These are phyloP conservation scores for Agroathelia rolfsii DNA, from an alignment of 1,284 basidiomycete genomes.

Conservation along the genomic window DNA sequence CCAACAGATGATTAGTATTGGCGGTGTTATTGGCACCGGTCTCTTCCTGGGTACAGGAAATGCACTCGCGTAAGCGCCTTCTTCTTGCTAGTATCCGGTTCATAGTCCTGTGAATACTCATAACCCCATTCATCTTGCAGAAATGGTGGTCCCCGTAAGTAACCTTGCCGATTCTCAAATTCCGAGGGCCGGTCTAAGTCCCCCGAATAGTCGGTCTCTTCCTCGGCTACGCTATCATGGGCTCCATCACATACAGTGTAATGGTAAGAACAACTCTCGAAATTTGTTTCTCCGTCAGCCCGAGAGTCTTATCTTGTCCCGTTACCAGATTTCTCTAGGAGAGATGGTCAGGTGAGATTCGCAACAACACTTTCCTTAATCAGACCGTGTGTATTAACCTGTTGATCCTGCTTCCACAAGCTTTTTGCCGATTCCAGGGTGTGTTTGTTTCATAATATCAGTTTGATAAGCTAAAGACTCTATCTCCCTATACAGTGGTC, in stretches of 20 bases:
- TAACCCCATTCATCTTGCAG: constrained; percentile 35
- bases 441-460: constrained; percentile 23
- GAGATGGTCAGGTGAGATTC: constrained; percentile 66
- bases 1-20: constrained; percentile 29
- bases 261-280: constrained; percentile 19
- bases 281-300: background rate
- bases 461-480: too few species aligned
- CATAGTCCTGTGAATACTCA: too few species aligned
- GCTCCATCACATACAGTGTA: constrained; percentile 28
- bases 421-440: constrained; percentile 24
- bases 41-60: constrained; percentile 58
- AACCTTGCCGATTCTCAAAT: constrained; percentile 1
- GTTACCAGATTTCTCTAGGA: constrained; percentile 34
- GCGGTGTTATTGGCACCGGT: constrained; percentile 71
- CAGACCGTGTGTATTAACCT: constrained; percentile 43
- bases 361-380: constrained; percentile 63
- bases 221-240: constrained; percentile 53
- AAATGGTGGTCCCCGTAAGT: constrained; percentile 47
- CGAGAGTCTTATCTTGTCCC: background rate
- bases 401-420: constrained; percentile 9
- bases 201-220: constrained; percentile 44
- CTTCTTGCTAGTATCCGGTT: constrained; percentile 23
- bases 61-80: constrained; percentile 20
- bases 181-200: background rate
- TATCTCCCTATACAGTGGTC: constrained; percentile 45